Conservation (phyloP, 257 asterid genomes). For the Gynochthodes officinalis region DNA sequence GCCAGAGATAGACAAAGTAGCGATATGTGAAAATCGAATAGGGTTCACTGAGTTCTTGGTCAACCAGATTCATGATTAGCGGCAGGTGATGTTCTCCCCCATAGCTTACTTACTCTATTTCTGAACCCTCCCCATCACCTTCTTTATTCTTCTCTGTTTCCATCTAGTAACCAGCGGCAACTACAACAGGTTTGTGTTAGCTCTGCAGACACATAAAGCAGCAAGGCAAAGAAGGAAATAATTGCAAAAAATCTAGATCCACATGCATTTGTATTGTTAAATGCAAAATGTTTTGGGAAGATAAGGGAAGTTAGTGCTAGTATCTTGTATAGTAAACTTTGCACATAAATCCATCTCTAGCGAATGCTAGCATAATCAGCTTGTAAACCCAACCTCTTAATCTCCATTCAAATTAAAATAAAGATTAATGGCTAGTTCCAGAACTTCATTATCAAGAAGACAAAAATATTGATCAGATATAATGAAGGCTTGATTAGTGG, state of each 20-base stretch:
- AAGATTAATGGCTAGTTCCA: background rate
- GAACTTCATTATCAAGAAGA: too few species aligned
- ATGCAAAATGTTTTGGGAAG: background rate
- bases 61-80: conserved; percentile 92
- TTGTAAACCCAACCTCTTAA: background rate
- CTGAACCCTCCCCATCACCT: conserved; percentile 32
- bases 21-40: conserved; percentile 97
- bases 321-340: background rate
- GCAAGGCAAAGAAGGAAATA: background rate
- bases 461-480: background rate
- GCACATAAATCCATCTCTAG: background rate
- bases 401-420: background rate
- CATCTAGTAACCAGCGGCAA: conserved; percentile 5
- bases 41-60: conserved; percentile 93
- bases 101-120: conserved; percentile 70
- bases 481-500: background rate
- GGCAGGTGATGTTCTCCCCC: conserved; percentile 98
- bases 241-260: background rate
- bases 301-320: background rate
- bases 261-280: background rate
- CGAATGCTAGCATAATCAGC: background rate
- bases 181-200: background rate
- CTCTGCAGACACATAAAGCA: background rate
- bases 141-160: conserved; percentile 12
- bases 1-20: conserved; percentile 98